Base-by-base conservation (phyloP, 2,329 filamentous ascomycete genomes). In the Pseudogymnoascus sp. region DNA sequence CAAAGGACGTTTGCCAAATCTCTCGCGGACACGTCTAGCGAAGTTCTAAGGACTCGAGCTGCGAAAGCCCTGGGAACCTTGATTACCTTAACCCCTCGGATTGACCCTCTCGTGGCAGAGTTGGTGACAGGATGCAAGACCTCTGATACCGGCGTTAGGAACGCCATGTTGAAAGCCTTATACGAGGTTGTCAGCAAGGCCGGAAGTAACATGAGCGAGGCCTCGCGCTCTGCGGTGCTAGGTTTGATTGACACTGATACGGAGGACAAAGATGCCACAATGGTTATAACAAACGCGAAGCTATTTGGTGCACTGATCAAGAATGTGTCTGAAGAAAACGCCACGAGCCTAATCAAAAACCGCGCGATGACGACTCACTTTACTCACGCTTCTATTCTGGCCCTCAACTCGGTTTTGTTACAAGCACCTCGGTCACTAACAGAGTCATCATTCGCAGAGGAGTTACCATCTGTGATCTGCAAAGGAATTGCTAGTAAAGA, bases 1-100 rank as follows among this genome's bases (percentile, higher is more conserved):
- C 94, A 99, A 75, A 85, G 94, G 63, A 99, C 94, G 0, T 99
- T 99, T 77, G 93, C 94, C 62, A 95, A 97, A 75, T 93, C 92
- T 41, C 81, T 99, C 58, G 94, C 94, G 2, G 95, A 99, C 74
- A 86, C 91, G 0, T 90, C 91, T 0, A 97, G 93, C 72, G 93
- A 97, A 67, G 79, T 92, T 18, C 77, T 99, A 62, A 86, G 95
- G 66, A 88, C 87, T 62, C 85, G 95, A 66, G 94, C 95, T 59
- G 94, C 94, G 37, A 96, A 94, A 76, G 94, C 94, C 57, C 77
- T 99, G 57, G 94, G 95, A 62, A 97, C 93, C 8, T 77, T 99
- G 64, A 99, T 99, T 77, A 96, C 92, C 63, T 85, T 97, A 70
- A 97, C 93, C 0, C 93, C 94, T 25, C 87, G 95, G 70, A 90